Evolutionary conservation across 352 stramenopile genomes (phyloP).

Genomic region (Phytophthora meadii): DNA sequence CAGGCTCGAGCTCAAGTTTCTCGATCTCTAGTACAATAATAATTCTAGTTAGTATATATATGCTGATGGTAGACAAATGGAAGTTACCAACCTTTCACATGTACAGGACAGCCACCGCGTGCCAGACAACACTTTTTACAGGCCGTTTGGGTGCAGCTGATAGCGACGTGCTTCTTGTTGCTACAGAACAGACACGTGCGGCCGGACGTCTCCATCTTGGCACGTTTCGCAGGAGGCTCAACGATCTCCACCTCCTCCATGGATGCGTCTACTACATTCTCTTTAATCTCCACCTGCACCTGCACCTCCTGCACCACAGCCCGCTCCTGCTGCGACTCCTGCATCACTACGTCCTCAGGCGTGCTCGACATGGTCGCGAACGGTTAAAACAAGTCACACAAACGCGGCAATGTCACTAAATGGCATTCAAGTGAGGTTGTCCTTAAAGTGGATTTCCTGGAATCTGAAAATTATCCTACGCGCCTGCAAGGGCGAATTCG

Average conservation of each 20-base stretch:
- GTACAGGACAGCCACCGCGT: constrained; percentile 44
- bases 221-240: constrained; percentile 18
- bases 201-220: constrained; percentile 21
- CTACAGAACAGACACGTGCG: constrained; percentile 52
- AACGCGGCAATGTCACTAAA: constrained; percentile 5
- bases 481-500: too few species aligned
- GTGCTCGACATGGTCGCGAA: not conserved
- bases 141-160: constrained; percentile 49
- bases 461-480: too few species aligned
- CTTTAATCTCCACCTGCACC: not conserved
- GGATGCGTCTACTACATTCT: not conserved
- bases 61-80: not conserved
- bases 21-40: constrained; percentile 24
- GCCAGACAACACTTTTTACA: constrained; percentile 80
- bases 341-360: constrained; percentile 4
- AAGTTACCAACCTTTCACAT: constrained; percentile 40
- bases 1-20: constrained; percentile 20
- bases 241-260: constrained; percentile 1
- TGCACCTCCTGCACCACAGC: not conserved
- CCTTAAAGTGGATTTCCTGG: too few species aligned
- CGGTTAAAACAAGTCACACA: not conserved
- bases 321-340: too few species aligned
- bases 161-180: constrained; percentile 53
- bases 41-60: too few species aligned
- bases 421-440: too few species aligned